Evolutionary conservation across 768 basidiomycete genomes (phyloP), one percentile per base, ranked within the genome.

Genomic region (Mycena venus): DNA sequence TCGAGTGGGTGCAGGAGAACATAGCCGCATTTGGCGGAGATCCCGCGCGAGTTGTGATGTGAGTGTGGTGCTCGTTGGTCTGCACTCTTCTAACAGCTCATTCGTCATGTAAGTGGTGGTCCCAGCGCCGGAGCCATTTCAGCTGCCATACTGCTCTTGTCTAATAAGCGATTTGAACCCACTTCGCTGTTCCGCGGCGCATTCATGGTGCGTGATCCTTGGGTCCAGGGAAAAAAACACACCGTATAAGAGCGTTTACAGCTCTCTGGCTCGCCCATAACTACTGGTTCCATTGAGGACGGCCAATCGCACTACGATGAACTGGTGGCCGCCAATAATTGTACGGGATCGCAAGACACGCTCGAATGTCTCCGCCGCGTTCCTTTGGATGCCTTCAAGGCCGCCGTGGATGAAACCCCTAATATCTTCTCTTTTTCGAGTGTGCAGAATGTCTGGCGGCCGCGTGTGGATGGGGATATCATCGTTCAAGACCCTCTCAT

Each of bases 11-110:
- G 1, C 87, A 90, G 67, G 81, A 87, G 61, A 83, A 91, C 77
- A 89, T 91, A 68, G 74, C 76, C 42, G 78, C 83, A 0, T 92
- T 91, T 65, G 90, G 91, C 4, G 91, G 91, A 12, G 88, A 92
- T 75, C 84, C 86, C 1, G 51, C 61, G 0, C 87, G 84, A 67
- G 88, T 89, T 5, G 86, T 84, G 5, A 83, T 88, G 85, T 87
- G 65, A 27, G 84, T 68, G n/a, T 44, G 2, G 19, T 23, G 15
- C 27, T 42, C 29, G 34, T 38, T 32, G 21, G 27, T 29, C 21
- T 21, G 2, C n/a, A 11, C 32, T 31, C 3, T 5, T 14, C n/a
- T 60, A 11, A 38, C 29, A 34, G 59, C n/a, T n/a, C n/a, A n/a
- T 12, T 3, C 21, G 6, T 36, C 25, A 31, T 36, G 10, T 34